phyloP scores from a whole-genome alignment of 306 rosid species.

The Cucurbita pepo region DNA sequence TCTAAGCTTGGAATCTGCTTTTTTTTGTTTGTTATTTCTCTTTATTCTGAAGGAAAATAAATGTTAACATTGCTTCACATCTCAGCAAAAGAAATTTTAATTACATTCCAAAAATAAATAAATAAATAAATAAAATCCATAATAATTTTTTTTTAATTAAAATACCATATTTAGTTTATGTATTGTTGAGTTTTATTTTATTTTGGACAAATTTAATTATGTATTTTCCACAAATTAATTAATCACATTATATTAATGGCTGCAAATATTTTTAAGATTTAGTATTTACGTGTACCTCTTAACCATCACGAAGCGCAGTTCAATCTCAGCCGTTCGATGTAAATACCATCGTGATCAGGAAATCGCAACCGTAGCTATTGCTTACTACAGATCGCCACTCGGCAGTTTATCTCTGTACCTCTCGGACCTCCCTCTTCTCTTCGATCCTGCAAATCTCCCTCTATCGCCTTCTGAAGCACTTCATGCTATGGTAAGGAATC shows the following conservation, averaged over 20 bases:
- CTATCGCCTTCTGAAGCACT: background rate
- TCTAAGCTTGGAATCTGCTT: background rate
- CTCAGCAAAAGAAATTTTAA: background rate
- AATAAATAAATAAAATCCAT: no score
- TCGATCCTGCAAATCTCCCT: background rate
- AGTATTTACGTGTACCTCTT: conserved; percentile 12
- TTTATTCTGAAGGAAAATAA: background rate
- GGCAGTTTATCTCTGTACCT: background rate
- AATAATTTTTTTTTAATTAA: background rate
- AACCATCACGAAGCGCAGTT: background rate
- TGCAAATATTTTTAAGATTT: background rate
- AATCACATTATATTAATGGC: no score
- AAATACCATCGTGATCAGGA: background rate
- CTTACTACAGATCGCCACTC: background rate
- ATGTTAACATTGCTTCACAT: background rate
- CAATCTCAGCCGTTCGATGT: conserved; percentile 5
- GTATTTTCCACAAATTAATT: no score
- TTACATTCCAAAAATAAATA: background rate
- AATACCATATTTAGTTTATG: no score
- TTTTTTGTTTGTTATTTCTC: background rate
- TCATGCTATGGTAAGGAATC: background rate
- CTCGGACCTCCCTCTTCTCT: background rate
- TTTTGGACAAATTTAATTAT: no score
- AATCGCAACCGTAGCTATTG: conserved; percentile 3
- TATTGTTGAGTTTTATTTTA: no score